Percentiles rank a stretch among this genome's conserved stretches.
Conservation (phyloP, 2,329 filamentous ascomycete genomes). For the Lomentospora prolificans region DNA sequence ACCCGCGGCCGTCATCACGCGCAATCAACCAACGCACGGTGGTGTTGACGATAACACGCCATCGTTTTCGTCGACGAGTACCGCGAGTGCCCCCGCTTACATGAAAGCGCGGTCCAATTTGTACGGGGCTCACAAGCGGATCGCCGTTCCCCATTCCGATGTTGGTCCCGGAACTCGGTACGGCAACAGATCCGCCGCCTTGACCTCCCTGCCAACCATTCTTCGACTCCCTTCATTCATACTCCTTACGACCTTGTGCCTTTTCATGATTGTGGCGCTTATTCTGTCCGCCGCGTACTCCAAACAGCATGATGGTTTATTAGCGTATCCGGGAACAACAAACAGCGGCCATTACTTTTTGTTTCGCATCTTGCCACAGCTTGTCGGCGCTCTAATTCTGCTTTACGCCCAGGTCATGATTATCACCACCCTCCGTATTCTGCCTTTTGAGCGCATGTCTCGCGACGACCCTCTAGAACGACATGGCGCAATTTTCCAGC, state of each 20-base stretch:
- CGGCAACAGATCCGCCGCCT: slow-evolving; percentile 12
- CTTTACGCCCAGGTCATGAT: slow-evolving; percentile 71
- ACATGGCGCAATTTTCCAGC: slow-evolving; percentile 55
- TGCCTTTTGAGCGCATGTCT: slow-evolving; percentile 72
- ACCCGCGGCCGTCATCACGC: background rate
- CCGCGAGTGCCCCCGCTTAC: background rate
- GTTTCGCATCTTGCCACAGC: slow-evolving; percentile 74
- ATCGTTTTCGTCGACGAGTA: background rate
- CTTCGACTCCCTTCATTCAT: slow-evolving; percentile 58
- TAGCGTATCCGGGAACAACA: slow-evolving; percentile 53
- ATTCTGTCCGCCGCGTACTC: slow-evolving; percentile 66
- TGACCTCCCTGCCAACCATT: slow-evolving; percentile 49
- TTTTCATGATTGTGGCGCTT: slow-evolving; percentile 62
- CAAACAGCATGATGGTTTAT: slow-evolving; percentile 51
- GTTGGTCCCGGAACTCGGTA: slow-evolving; percentile 6
- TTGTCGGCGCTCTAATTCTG: slow-evolving; percentile 61
- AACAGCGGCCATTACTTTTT: slow-evolving; percentile 72
- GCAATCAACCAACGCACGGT: background rate
- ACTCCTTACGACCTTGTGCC: slow-evolving; percentile 48
- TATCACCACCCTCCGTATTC: slow-evolving; percentile 61
- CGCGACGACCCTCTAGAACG: slow-evolving; percentile 49
- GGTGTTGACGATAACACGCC: background rate
- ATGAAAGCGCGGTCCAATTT: background rate
- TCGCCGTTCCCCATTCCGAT: slow-evolving; percentile 23
- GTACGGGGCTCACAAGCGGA: slow-evolving; percentile 16